Evolutionary conservation across 495 filamentous ascomycete genomes (phyloP).

Genomic region (Glarea lozoyensis): DNA sequence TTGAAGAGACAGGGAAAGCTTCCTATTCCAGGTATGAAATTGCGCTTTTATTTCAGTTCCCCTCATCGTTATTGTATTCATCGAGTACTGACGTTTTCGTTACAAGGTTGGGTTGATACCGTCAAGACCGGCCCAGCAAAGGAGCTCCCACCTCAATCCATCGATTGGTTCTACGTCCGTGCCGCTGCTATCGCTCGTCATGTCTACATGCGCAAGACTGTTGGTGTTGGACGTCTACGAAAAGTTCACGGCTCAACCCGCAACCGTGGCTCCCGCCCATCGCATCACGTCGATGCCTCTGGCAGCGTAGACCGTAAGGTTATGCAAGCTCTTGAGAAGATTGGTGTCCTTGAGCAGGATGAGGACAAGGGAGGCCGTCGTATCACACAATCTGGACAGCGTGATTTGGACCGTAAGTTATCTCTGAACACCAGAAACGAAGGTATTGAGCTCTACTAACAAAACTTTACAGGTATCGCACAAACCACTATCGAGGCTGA

Average conservation of each 20-base stretch:
- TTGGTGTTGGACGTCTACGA: conserved; percentile 84
- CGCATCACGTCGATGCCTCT: conserved; percentile 90
- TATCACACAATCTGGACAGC: conserved; percentile 94
- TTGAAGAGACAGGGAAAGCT: conserved; percentile 99
- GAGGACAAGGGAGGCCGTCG: conserved; percentile 96
- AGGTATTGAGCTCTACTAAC: background rate
- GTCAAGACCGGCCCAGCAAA: conserved; percentile 95
- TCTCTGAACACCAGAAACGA: background rate
- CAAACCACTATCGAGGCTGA: conserved; percentile 64
- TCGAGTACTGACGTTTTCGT: conserved; percentile 4
- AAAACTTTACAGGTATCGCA: conserved; percentile 45
- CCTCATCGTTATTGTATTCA: background rate
- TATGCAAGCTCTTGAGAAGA: conserved; percentile 95
- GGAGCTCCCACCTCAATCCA: conserved; percentile 93
- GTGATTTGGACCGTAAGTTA: conserved; percentile 85
- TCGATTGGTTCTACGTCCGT: conserved; percentile 99
- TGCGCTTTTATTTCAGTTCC: conserved; percentile 12
- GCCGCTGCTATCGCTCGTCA: conserved; percentile 93
- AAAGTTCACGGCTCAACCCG: conserved; percentile 92
- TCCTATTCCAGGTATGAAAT: conserved; percentile 72
- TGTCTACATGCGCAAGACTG: conserved; percentile 98
- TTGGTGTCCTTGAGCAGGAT: conserved; percentile 91
- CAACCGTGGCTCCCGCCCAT: conserved; percentile 89
- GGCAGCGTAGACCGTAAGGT: conserved; percentile 94
- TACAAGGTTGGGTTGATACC: conserved; percentile 90